Evolutionary conservation across 345 rosid genomes (phyloP), one percentile per base, ranked within the genome.

Genomic region (Balakata baccata): DNA sequence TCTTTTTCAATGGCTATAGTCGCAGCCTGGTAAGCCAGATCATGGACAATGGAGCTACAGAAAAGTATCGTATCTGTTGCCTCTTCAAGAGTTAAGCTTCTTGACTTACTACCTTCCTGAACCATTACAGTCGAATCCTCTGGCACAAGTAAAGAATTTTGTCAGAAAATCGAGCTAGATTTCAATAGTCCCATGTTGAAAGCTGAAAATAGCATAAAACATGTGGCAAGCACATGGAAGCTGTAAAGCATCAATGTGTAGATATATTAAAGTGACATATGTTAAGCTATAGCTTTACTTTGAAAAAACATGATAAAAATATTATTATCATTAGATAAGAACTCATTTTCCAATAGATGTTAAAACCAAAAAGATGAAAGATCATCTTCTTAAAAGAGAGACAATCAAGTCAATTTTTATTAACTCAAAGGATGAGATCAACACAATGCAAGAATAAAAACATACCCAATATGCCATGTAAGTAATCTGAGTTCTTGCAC

Each of bases 1-100:
- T 87, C 88, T 74, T 86, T 91, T 54, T 89, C 94, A 46, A 92
- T 82, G 50, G 96, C 96, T 67, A 89, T 74, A 66, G 94, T 81
- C 73, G 96, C 97, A 75, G 98, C 94, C 64, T 80, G 81, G 81
- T 86, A 89, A 70, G 96, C 97, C 76, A 95, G 57, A 85, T 92
- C 97, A 66, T 95, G 97, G 74, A 95, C 94, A 50, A 95, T 89
- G 76, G 99, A 92, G 81, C 96, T 91, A 84, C 99, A 92, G 81
- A 95, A 89, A 53, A 92, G 96, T 77, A 93, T 91, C 18, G 98
- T 83, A 68, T 89, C 96, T 0, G 98, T 89, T 69, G 97, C 99
- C 86, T 95, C 99, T 84, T 95, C 98, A 11, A 89, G 96, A 11
- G 97, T 92, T 66, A 89, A 87, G 93, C 98, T 91, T 80, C 87